Evolutionary conservation across 1,139 yeast species (phyloP).

Genomic region (Meyerozyma carpophila): DNA sequence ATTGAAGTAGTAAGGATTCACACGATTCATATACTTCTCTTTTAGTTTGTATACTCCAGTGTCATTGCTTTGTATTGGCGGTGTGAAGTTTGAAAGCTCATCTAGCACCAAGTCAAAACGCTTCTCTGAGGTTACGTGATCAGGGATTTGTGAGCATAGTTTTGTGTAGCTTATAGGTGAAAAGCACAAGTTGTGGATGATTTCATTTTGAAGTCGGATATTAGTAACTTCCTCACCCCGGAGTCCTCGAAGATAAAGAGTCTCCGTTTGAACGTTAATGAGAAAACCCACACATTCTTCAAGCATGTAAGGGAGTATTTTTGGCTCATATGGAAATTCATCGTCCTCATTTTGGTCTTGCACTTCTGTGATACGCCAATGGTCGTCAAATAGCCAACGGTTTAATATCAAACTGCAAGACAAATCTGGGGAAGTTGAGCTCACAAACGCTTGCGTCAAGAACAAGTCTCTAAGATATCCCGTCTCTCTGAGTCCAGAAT

Average conservation of each 20-base stretch:
- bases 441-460: constrained; percentile 62
- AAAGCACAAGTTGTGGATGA: constrained; percentile 75
- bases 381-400: constrained; percentile 66
- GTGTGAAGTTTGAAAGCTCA: constrained; percentile 53
- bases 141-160: constrained; percentile 66
- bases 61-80: constrained; percentile 63
- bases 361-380: constrained; percentile 24
- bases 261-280: constrained; percentile 66
- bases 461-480: constrained; percentile 77
- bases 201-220: constrained; percentile 56
- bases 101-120: constrained; percentile 64
- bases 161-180: constrained; percentile 70
- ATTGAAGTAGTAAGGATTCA: constrained; percentile 82
- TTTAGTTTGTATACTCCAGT: constrained; percentile 68
- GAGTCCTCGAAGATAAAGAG: constrained; percentile 50
- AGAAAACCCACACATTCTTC: constrained; percentile 76
- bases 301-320: constrained; percentile 52
- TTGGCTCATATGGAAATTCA: constrained; percentile 35
- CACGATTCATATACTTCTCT: constrained; percentile 43
- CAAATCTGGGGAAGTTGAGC: constrained; percentile 51
- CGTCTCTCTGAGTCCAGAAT: constrained; percentile 76
- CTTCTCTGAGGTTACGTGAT: constrained; percentile 66
- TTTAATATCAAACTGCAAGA: constrained; percentile 57
- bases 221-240: constrained; percentile 48
- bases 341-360: constrained; percentile 1